Evolutionary conservation across 352 stramenopile species (phyloP).

Genomic region (Phytophthora idaei): DNA sequence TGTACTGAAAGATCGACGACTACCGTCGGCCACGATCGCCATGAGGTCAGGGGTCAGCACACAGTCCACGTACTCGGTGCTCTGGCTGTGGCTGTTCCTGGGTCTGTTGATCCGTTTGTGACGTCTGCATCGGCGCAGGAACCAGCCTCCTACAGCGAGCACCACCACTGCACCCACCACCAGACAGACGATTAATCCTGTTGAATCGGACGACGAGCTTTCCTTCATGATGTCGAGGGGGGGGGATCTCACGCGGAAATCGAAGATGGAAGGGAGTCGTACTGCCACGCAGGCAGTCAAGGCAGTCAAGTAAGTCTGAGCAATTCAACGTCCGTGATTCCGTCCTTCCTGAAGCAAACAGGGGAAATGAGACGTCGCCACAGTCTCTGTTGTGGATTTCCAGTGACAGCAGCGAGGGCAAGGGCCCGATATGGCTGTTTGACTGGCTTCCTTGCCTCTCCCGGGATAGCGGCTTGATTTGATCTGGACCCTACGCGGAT

Average conservation of each 20-base stretch:
- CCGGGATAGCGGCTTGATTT: constrained; percentile 22
- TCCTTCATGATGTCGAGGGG: not conserved
- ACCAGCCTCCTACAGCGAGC: constrained; percentile 25
- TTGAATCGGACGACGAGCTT: constrained; percentile 15
- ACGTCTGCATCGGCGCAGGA: constrained; percentile 16
- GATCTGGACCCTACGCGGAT: constrained; percentile 6
- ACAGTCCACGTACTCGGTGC: constrained; percentile 42
- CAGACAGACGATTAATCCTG: constrained; percentile 22
- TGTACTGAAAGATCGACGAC: constrained; percentile 15
- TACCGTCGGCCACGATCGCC: constrained; percentile 35
- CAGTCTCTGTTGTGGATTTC: constrained; percentile 15
- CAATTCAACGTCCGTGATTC: not conserved
- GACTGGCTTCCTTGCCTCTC: constrained; percentile 25
- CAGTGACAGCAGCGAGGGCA: constrained; percentile 12
- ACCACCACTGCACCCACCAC: constrained; percentile 16
- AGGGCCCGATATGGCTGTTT: constrained; percentile 16
- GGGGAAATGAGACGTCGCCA: constrained; percentile 16
- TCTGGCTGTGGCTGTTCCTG: constrained; percentile 28
- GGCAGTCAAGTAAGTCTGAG: constrained; percentile 1
- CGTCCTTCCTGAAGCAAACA: constrained; percentile 8
- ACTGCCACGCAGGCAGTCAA: not conserved
- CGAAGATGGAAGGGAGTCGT: not conserved
- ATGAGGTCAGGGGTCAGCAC: constrained; percentile 36
- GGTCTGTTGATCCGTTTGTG: constrained; percentile 17
- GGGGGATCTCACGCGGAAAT: constrained; percentile 8